Conservation (phyloP, 306 rosid genomes). For the Fagus sylvatica region DNA sequence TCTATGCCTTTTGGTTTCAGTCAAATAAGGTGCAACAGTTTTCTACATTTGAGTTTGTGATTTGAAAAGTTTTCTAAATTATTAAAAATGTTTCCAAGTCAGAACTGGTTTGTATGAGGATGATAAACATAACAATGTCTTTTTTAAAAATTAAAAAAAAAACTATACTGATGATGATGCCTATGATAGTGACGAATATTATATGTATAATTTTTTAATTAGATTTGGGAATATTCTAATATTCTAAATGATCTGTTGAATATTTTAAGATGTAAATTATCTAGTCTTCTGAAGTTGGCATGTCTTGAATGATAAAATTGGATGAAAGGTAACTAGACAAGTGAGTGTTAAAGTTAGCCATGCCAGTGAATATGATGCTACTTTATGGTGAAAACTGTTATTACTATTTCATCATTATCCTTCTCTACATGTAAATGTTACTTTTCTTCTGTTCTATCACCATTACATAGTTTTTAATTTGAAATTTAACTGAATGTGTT, state of each 20-base stretch:
- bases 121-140: constrained; percentile 10
- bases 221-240: neutral
- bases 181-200: neutral
- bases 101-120: constrained; percentile 10
- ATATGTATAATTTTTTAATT: too few species aligned
- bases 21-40: neutral
- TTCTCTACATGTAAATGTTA: neutral
- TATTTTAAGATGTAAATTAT: neutral
- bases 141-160: neutral
- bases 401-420: too few species aligned
- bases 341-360: neutral
- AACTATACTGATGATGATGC: neutral
- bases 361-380: too few species aligned
- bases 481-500: neutral
- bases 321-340: neutral
- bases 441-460: neutral
- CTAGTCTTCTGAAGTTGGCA: neutral
- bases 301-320: too few species aligned
- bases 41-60: neutral
- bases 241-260: too few species aligned
- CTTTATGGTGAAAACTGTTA: too few species aligned
- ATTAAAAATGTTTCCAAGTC: constrained; percentile 1
- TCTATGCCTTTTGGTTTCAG: constrained; percentile 12
- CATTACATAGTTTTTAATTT: neutral
- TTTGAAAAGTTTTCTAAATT: neutral